A percentile compares a stretch with the other conserved stretches of the same genome.
These are phyloP conservation scores for Hericium erinaceus DNA, from an alignment of 768 basidiomycete genomes.

Conservation along the genomic window DNA sequence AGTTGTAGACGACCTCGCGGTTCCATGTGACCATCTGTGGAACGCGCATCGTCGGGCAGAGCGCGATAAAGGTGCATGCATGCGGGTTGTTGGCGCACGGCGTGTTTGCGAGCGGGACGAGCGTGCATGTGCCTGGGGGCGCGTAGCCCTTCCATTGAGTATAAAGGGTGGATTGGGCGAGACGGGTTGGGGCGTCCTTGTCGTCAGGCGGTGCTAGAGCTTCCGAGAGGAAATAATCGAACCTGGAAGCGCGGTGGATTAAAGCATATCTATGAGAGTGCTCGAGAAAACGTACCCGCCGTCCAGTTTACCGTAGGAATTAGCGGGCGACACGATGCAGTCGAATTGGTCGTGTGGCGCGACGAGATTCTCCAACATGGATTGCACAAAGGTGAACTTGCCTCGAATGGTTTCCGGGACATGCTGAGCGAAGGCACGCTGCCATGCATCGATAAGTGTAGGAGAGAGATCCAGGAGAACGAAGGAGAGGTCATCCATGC, in stretches of 20 bases:
- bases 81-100: slow-evolving; percentile 2
- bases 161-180: slow-evolving; percentile 4
- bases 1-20: slow-evolving; percentile 25
- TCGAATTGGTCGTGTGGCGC: slow-evolving; percentile 1
- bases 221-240: slow-evolving; percentile 3
- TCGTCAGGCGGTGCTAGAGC: slow-evolving; percentile 3
- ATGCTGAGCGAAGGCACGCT: neutral
- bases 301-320: slow-evolving; percentile 10
- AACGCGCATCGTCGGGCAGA: slow-evolving; percentile 26
- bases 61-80: slow-evolving; percentile 17
- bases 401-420: neutral
- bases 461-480: neutral
- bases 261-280: neutral
- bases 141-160: slow-evolving; percentile 1
- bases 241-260: neutral
- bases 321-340: slow-evolving; percentile 12
- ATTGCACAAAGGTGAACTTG: slow-evolving; percentile 6
- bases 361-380: slow-evolving; percentile 1
- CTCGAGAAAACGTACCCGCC: slow-evolving; percentile 3
- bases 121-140: slow-evolving; percentile 7
- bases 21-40: slow-evolving; percentile 22
- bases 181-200: neutral
- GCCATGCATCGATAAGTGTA: neutral
- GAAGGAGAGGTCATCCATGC: neutral
- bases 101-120: slow-evolving; percentile 1